These are phyloP conservation scores for Pseudogymnoascus sp. DNA, from an alignment of 2,329 filamentous ascomycete genomes.

Conservation along the genomic window DNA sequence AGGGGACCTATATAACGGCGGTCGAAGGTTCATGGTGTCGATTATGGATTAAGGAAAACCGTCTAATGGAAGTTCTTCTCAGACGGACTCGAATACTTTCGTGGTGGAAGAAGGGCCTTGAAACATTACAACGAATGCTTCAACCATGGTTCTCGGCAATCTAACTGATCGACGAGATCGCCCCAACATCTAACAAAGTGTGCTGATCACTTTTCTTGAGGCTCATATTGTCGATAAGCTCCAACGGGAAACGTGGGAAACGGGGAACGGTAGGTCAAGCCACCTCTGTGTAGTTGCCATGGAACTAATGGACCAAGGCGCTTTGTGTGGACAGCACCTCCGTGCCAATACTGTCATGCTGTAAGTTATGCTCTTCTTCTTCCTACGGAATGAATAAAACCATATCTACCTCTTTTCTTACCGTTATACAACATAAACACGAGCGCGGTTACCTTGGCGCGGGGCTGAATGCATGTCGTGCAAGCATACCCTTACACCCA, in stretches of 20 bases:
- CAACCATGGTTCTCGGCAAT: background rate
- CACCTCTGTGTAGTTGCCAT: background rate
- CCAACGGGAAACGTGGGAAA: background rate
- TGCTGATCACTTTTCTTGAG: background rate
- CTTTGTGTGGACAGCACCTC: background rate
- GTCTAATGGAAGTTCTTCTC: background rate
- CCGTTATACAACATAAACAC: background rate
- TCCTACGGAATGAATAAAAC: background rate
- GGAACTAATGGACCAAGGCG: background rate
- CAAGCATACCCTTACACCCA: background rate
- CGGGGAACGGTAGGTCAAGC: background rate
- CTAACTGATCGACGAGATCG: background rate
- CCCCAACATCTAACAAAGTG: background rate
- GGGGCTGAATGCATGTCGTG: constrained; percentile 1
- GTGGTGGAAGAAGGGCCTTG: background rate
- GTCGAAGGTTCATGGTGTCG: background rate
- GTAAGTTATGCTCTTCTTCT: background rate
- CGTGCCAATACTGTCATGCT: background rate
- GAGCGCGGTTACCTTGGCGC: background rate
- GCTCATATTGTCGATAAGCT: background rate
- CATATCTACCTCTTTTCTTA: background rate
- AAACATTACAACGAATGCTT: background rate
- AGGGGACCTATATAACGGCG: background rate
- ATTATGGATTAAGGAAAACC: background rate
- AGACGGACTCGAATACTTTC: background rate